Conservation (phyloP, 2,329 filamentous ascomycete species). For the Phyllosticta ampelicida region DNA sequence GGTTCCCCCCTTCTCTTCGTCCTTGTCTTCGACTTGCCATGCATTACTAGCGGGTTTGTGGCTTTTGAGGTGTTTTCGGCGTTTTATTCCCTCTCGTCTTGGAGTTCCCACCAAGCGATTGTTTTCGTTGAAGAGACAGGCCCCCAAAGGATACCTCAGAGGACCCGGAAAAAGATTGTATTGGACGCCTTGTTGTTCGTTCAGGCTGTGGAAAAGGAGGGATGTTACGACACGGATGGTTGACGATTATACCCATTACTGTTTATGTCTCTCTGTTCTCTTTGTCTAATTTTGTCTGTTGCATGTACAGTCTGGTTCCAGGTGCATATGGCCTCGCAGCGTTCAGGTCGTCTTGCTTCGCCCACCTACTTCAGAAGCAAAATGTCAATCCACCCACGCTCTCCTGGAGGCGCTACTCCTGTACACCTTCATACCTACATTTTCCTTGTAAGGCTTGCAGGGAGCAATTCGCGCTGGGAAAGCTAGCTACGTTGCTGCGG, state of each 20-base stretch:
- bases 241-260: not conserved
- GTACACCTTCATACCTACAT: not conserved
- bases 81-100: not conserved
- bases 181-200: not conserved
- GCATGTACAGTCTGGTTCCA: not conserved
- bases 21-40: not conserved
- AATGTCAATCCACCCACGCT: not conserved
- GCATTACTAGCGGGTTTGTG: constrained; percentile 4
- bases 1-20: not conserved
- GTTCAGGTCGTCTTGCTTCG: not conserved
- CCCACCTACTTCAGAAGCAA: not conserved
- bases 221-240: not conserved
- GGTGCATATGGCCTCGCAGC: not conserved
- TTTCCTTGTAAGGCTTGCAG: not conserved
- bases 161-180: not conserved
- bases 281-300: not conserved
- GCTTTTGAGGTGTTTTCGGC: not conserved
- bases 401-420: not conserved
- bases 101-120: not conserved
- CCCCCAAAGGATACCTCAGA: not conserved
- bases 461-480: not conserved
- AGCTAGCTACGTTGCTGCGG: not conserved
- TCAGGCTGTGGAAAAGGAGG: not conserved
- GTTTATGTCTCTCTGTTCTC: not conserved
- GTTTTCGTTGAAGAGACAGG: not conserved